Evolutionary conservation across 2,329 filamentous ascomycete genomes (phyloP).

Genomic region (Fusarium paranaense): DNA sequence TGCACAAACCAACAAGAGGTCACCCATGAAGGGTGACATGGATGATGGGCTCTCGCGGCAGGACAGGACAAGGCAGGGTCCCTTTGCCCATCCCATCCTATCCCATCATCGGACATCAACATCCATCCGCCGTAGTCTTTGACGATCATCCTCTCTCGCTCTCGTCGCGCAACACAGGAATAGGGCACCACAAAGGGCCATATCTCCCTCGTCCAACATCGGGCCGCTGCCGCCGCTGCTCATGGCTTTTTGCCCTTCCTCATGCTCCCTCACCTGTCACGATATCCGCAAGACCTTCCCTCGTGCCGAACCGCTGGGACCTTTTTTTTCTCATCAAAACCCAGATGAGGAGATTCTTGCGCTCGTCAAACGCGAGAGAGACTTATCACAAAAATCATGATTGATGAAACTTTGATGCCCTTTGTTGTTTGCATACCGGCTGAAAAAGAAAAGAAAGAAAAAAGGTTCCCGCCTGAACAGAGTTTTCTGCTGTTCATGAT

Average conservation of each 20-base stretch:
- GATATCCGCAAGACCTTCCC: conserved; percentile 42
- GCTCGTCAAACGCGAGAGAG: conserved; percentile 28
- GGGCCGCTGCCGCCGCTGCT: conserved; percentile 22
- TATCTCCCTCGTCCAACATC: conserved; percentile 29
- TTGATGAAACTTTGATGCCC: background rate
- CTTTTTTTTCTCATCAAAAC: conserved; percentile 12
- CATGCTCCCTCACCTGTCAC: conserved; percentile 18
- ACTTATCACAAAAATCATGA: background rate
- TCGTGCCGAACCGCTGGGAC: conserved; percentile 30
- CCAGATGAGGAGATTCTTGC: conserved; percentile 42
- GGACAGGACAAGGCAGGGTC: background rate
- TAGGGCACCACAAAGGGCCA: background rate
- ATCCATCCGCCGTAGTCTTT: background rate
- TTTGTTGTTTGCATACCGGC: conserved; percentile 7
- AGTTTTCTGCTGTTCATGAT: background rate
- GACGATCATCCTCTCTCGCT: conserved; percentile 7
- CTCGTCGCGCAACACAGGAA: conserved; percentile 4
- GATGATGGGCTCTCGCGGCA: conserved; percentile 1
- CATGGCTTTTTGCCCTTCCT: background rate
- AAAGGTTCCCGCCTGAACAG: background rate
- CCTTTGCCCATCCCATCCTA: background rate
- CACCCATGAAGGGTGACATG: conserved; percentile 10
- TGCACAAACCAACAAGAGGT: conserved; percentile 18
- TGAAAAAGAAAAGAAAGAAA: background rate
- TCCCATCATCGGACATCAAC: conserved; percentile 6